A percentile compares a stretch with the other conserved stretches of the same genome.
Evolutionary conservation across 108 stramenopile genomes (phyloP).

Genomic region (Schizochytrium sp.): DNA sequence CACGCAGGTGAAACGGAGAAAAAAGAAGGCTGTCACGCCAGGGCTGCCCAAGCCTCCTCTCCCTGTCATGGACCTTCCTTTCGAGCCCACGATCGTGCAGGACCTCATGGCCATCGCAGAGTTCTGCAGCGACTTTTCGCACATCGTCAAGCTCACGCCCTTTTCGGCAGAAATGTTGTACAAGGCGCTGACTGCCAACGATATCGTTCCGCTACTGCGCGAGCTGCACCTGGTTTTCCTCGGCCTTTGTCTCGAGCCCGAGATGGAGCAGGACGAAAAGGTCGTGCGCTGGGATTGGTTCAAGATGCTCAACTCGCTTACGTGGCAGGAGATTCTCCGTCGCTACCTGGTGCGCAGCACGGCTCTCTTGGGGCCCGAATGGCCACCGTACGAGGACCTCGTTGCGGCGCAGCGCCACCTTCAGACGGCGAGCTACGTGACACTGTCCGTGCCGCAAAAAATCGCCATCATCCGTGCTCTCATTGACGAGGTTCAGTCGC

Average conservation of each 20-base stretch:
- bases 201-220: not conserved
- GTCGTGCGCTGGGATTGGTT: slow-evolving; percentile 17
- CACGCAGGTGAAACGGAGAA: not conserved
- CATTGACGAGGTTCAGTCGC: not conserved
- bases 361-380: not conserved
- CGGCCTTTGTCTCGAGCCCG: not conserved
- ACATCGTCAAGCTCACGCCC: slow-evolving; percentile 8
- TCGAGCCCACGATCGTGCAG: not conserved
- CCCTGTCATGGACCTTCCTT: not conserved
- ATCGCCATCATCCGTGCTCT: not conserved
- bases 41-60: not conserved
- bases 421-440: not conserved
- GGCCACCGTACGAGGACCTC: not conserved
- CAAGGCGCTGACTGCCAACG: not conserved
- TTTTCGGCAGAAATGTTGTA: not conserved
- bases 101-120: not conserved
- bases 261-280: slow-evolving; percentile 7
- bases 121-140: slow-evolving; percentile 1
- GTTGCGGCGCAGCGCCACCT: not conserved
- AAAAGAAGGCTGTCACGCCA: not conserved
- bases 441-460: not conserved
- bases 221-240: slow-evolving; percentile 13
- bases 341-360: not conserved
- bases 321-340: slow-evolving; percentile 6
- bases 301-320: slow-evolving; percentile 16